Percentiles rank a stretch among this genome's conserved stretches.
Conservation (phyloP, 352 stramenopile species). For the Sclerospora graminicola region DNA sequence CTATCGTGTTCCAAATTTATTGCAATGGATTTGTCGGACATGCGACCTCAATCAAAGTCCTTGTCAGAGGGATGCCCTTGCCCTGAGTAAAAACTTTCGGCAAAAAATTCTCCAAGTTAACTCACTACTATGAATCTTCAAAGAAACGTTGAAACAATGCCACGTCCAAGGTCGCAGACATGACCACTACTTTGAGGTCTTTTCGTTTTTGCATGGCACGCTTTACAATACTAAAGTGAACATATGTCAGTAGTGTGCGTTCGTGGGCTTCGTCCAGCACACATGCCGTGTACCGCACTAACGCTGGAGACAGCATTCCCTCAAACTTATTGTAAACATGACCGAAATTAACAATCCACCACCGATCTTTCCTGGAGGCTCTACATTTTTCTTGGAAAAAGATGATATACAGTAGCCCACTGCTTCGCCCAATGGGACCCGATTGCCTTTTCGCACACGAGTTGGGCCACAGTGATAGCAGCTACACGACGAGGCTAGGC, state of each 20-base stretch:
- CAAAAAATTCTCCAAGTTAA: too few relatives aligned
- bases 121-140: too few relatives aligned
- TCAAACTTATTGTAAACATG: slow-evolving; percentile 93
- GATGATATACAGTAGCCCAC: slow-evolving; percentile 93
- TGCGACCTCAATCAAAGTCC: too few relatives aligned
- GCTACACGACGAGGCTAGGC: slow-evolving; percentile 72
- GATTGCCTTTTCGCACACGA: slow-evolving; percentile 58
- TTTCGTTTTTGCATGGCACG: slow-evolving; percentile 66
- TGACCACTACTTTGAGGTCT: slow-evolving; percentile 93
- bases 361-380: too few relatives aligned
- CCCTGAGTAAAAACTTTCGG: too few relatives aligned
- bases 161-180: slow-evolving; percentile 97
- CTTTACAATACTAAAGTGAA: slow-evolving; percentile 85
- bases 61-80: too few relatives aligned
- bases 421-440: slow-evolving; percentile 31
- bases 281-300: slow-evolving; percentile 73
- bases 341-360: too few relatives aligned
- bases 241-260: slow-evolving; percentile 84
- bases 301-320: slow-evolving; percentile 53
- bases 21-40: too few relatives aligned
- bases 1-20: too few relatives aligned
- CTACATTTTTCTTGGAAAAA: slow-evolving; percentile 76
- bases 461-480: slow-evolving; percentile 76
- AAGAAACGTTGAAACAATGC: slow-evolving; percentile 92
- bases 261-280: slow-evolving; percentile 85